phyloP scores from a whole-genome alignment of 2,329 filamentous ascomycete species.

The Verticillium dahliae region DNA sequence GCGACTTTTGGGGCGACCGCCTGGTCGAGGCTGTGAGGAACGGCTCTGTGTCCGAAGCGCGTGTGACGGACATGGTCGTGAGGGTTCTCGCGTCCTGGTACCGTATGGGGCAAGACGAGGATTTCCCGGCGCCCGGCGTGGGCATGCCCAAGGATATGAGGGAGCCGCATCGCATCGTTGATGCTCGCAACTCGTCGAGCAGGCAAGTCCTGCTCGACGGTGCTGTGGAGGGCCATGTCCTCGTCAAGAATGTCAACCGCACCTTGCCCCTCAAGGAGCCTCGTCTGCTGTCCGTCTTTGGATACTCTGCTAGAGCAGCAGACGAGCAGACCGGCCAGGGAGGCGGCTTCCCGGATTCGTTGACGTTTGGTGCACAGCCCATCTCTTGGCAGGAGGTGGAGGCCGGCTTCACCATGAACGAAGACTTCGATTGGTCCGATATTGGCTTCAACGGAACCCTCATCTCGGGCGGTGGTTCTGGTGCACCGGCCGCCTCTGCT shows the following conservation, averaged over 20 bases:
- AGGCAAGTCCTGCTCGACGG: slow-evolving; percentile 39
- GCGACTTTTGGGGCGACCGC: slow-evolving; percentile 65
- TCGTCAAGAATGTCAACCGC: slow-evolving; percentile 66
- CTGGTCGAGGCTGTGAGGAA: slow-evolving; percentile 69
- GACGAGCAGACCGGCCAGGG: slow-evolving; percentile 40
- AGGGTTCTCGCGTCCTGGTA: slow-evolving; percentile 58
- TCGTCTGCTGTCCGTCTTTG: slow-evolving; percentile 50
- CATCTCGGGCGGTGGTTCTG: slow-evolving; percentile 5
- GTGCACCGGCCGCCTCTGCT: slow-evolving; percentile 33
- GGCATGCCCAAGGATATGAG: slow-evolving; percentile 55
- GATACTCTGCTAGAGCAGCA: slow-evolving; percentile 54
- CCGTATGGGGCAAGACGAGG: slow-evolving; percentile 43
- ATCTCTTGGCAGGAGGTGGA: slow-evolving; percentile 16
- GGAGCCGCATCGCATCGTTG: slow-evolving; percentile 34
- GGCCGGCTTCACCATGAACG: slow-evolving; percentile 1
- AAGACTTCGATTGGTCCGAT: neutral
- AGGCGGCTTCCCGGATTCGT: slow-evolving; percentile 2
- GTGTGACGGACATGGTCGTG: slow-evolving; percentile 75
- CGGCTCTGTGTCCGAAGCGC: slow-evolving; percentile 63
- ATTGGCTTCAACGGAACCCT: slow-evolving; percentile 4
- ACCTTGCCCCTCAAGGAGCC: slow-evolving; percentile 56
- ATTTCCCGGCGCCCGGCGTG: slow-evolving; percentile 36
- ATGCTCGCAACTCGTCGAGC: slow-evolving; percentile 41
- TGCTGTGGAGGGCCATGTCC: slow-evolving; percentile 52
- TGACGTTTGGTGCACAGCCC: slow-evolving; percentile 1